A percentile compares a stretch with the other conserved stretches of the same genome.
phyloP scores from a whole-genome alignment of 2,329 filamentous ascomycete genomes.

The Alternaria triticina region DNA sequence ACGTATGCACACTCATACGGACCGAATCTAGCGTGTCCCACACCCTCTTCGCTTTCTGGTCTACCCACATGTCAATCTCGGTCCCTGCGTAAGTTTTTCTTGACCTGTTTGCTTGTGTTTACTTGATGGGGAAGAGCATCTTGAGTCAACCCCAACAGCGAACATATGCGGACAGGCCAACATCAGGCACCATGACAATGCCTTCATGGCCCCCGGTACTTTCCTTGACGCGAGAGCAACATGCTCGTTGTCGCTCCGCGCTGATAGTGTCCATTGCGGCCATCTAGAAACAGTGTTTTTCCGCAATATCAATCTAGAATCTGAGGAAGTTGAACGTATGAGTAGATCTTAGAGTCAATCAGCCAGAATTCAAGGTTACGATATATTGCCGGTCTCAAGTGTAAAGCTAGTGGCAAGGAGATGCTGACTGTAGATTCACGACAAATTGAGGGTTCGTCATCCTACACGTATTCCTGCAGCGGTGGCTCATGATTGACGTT shows the following conservation, averaged over 20 bases:
- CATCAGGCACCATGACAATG: not conserved
- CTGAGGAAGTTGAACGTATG: not conserved
- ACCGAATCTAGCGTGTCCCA: not conserved
- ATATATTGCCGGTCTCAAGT: not conserved
- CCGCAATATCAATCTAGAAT: not conserved
- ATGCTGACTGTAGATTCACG: not conserved
- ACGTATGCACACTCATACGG: not conserved
- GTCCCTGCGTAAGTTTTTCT: not conserved
- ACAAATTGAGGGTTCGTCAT: not conserved
- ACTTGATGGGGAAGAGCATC: not conserved
- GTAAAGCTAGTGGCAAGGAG: not conserved
- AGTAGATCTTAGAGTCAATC: not conserved
- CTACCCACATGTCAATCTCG: not conserved
- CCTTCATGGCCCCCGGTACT: not conserved
- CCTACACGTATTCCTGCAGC: not conserved
- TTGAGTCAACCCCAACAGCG: not conserved
- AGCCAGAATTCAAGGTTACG: not conserved
- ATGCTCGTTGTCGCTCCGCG: not conserved
- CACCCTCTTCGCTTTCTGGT: not conserved
- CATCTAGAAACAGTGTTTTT: not conserved
- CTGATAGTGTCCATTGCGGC: not conserved
- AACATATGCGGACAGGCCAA: not conserved
- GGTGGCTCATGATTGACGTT: not conserved
- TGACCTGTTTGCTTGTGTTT: not conserved
- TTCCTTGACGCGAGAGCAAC: not conserved